phyloP scores from a whole-genome alignment of 2,329 filamentous ascomycete genomes.

The Fusarium azukiicola region DNA sequence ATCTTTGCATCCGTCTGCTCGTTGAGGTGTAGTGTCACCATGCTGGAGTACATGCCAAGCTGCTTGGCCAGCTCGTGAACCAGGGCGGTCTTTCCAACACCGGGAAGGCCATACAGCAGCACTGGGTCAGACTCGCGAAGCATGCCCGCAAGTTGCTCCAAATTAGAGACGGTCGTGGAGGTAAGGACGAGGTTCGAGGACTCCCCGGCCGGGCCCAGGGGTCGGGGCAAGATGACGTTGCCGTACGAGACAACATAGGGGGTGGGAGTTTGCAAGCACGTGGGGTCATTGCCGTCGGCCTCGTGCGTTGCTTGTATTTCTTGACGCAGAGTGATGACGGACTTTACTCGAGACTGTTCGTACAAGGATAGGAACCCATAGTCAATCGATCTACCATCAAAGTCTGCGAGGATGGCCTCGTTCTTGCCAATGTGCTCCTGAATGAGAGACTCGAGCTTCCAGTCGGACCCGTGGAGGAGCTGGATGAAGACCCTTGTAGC shows the following conservation, averaged over 20 bases:
- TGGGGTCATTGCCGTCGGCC: constrained; percentile 27
- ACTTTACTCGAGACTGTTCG: constrained; percentile 75
- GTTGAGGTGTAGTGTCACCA: constrained; percentile 98
- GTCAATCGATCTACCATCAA: constrained; percentile 89
- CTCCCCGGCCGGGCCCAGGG: constrained; percentile 70
- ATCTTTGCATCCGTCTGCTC: constrained; percentile 99
- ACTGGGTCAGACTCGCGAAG: constrained; percentile 86
- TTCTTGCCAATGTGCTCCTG: constrained; percentile 80
- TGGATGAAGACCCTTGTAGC: constrained; percentile 90
- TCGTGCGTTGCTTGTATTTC: constrained; percentile 57
- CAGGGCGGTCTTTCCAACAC: constrained; percentile 94
- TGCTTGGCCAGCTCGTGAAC: constrained; percentile 90
- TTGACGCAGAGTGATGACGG: constrained; percentile 66
- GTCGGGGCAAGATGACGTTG: constrained; percentile 83
- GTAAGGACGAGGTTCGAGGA: constrained; percentile 83
- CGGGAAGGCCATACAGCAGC: constrained; percentile 90
- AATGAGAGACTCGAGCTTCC: constrained; percentile 87
- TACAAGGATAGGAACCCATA: constrained; percentile 85
- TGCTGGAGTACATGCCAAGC: constrained; percentile 88
- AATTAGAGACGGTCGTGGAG: constrained; percentile 85
- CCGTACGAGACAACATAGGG: constrained; percentile 83
- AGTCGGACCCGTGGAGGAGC: constrained; percentile 89
- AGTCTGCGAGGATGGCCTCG: constrained; percentile 82
- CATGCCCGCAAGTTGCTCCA: constrained; percentile 83
- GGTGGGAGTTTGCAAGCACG: constrained; percentile 72